phyloP scores from a whole-genome alignment of 2,329 filamentous ascomycete genomes.

The Calonectria multiphialidica region DNA sequence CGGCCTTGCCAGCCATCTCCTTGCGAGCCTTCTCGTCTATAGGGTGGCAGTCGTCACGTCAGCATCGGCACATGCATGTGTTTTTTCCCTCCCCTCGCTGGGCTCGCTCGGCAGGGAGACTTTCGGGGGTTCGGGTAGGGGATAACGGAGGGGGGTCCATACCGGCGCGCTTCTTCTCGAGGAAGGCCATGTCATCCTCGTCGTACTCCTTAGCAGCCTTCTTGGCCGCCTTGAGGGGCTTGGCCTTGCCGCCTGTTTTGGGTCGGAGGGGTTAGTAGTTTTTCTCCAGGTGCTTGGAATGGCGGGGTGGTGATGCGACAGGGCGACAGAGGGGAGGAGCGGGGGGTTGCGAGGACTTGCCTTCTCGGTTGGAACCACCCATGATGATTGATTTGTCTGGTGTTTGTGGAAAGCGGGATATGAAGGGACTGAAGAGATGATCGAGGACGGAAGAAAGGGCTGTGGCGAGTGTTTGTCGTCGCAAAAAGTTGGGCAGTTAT shows the following conservation, averaged over 20 bases:
- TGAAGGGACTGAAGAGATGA: slow-evolving; percentile 27
- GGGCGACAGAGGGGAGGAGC: neutral
- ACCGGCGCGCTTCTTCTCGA: slow-evolving; percentile 89
- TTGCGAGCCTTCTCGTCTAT: slow-evolving; percentile 87
- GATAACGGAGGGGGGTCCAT: slow-evolving; percentile 49
- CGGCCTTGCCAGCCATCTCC: slow-evolving; percentile 83
- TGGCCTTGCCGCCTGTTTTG: slow-evolving; percentile 81
- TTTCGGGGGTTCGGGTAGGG: neutral
- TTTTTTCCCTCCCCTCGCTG: neutral
- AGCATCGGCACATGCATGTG: slow-evolving; percentile 21
- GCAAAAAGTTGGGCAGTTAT: slow-evolving; percentile 14
- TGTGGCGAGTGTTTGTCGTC: slow-evolving; percentile 31
- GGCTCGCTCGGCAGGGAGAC: neutral
- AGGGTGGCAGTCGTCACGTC: slow-evolving; percentile 31
- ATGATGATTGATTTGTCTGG: slow-evolving; percentile 43
- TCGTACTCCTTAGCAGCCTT: slow-evolving; percentile 86
- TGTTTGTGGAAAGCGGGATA: slow-evolving; percentile 22
- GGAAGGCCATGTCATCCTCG: slow-evolving; percentile 87
- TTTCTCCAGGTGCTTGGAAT: slow-evolving; percentile 6
- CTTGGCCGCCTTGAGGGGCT: slow-evolving; percentile 91
- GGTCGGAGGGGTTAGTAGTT: slow-evolving; percentile 42
- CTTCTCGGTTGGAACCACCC: slow-evolving; percentile 56
- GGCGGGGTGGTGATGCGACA: slow-evolving; percentile 15
- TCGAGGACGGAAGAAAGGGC: slow-evolving; percentile 24
- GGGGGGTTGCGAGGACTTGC: slow-evolving; percentile 35